Evolutionary conservation across 1,139 yeast genomes (phyloP).

Genomic region (Hansenula lynferdii): DNA sequence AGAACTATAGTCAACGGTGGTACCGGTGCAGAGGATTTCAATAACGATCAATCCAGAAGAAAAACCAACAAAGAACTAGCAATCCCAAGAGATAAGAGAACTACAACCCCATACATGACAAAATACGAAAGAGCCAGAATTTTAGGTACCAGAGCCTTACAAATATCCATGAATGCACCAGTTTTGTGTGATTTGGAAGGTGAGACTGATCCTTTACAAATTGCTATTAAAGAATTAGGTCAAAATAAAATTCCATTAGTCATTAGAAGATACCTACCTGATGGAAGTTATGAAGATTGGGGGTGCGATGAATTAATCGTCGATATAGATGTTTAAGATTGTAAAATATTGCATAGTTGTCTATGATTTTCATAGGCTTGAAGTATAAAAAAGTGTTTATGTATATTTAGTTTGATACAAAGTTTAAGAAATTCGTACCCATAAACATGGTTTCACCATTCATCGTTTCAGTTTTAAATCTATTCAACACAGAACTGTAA

Average conservation of each 20-base stretch:
- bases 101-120: constrained; percentile 98
- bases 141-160: constrained; percentile 93
- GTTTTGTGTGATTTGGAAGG: constrained; percentile 97
- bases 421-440: constrained; percentile 58
- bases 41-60: constrained; percentile 44
- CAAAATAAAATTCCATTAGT: constrained; percentile 95
- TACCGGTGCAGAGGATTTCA: constrained; percentile 48
- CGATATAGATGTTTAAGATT: constrained; percentile 44
- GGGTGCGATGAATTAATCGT: constrained; percentile 96
- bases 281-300: constrained; percentile 98
- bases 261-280: constrained; percentile 93
- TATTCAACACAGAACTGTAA: constrained; percentile 47
- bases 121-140: constrained; percentile 97
- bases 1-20: constrained; percentile 69
- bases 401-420: constrained; percentile 27
- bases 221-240: constrained; percentile 93
- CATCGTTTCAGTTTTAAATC: constrained; percentile 52
- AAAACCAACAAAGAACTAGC: constrained; percentile 79
- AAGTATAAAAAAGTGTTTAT: not conserved
- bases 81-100: constrained; percentile 80
- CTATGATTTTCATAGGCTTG: not conserved
- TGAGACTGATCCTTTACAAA: constrained; percentile 98
- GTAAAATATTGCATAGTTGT: not conserved
- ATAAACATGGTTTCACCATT: constrained; percentile 52
- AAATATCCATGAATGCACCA: constrained; percentile 97